Evolutionary conservation across 257 asterid genomes (phyloP), one percentile per base, ranked within the genome.

Genomic region (Cruciata laevipes): DNA sequence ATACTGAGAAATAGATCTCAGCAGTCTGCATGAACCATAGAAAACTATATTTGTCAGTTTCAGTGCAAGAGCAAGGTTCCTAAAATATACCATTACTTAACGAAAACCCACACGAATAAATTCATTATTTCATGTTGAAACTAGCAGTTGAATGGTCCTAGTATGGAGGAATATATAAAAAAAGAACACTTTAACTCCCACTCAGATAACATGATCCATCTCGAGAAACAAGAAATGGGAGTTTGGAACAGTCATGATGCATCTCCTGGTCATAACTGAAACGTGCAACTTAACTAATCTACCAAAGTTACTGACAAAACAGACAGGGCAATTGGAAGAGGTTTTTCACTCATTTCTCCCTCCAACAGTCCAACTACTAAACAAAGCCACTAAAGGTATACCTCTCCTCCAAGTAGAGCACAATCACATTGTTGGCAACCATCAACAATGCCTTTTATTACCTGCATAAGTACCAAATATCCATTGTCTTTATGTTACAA

Each of bases 361-460:
- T 30, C 5, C 24, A n/a, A n/a, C n/a, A n/a, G n/a, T n/a, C n/a
- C n/a, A 11, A 40, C 65, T 8, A 47, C 33, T 25, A 60, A 2
- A 72, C 5, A 27, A 47, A 47, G 69, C 25, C 49, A 52, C 53
- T 21, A 61, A 71, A 38, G 6, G 63, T 42, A 65, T 86, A 90
- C 97, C 96, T 93, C 96, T 79, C 99, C 99, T 49, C 97, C 99
- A 21, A 90, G 80, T 73, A 93, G 99, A 75, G 83, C 73, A 37
- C 97, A 90, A 63, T 88, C 95, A 61, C 96, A 90, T 69, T 82
- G 96, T 63, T 83, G 86, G 84, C 96, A 93, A 73, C 97, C 99
- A 79, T 83, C 83, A 18, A 93, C 92, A 68, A 93, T 93, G 72
- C 99, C 97, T 79, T 83, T 93, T 69, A 93, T 88, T 74, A 93